phyloP scores from a whole-genome alignment of 2,329 filamentous ascomycete species.

The Ophiostoma ulmi region DNA sequence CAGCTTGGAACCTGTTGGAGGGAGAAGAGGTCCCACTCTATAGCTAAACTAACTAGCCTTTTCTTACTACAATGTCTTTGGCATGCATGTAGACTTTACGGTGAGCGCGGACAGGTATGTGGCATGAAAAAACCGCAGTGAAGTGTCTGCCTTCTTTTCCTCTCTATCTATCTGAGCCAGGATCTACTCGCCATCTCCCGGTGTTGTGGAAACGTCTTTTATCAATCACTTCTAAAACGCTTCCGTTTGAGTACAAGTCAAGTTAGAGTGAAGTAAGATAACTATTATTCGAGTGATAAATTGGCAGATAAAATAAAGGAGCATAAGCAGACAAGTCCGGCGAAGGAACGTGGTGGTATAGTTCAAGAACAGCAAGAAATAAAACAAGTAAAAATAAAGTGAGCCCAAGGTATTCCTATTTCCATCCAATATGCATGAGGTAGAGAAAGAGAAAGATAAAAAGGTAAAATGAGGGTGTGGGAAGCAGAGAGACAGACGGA shows the following conservation, averaged over 20 bases:
- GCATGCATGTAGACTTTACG: no score
- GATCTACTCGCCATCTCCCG: no score
- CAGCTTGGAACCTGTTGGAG: no score
- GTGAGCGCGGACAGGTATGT: no score
- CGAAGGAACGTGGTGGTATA: constrained; percentile 13
- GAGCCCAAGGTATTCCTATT: not conserved
- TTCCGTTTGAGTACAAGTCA: not conserved
- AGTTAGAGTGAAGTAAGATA: not conserved
- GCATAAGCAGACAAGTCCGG: not conserved
- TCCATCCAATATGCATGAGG: constrained; percentile 17
- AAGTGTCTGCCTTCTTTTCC: no score
- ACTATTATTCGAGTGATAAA: not conserved
- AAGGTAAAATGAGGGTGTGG: constrained; percentile 23
- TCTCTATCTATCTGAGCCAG: no score
- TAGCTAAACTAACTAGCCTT: no score
- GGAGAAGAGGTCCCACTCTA: no score
- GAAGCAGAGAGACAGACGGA: constrained; percentile 31
- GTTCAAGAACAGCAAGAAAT: not conserved
- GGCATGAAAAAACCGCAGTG: no score
- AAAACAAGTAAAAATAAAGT: constrained; percentile 14
- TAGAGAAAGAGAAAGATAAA: constrained; percentile 23
- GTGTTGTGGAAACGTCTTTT: no score
- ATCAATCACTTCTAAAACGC: no score
- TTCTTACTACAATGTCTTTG: no score
- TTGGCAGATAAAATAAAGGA: not conserved